A percentile compares a stretch with the other conserved stretches of the same genome.
Evolutionary conservation across 192 early-diverging fungal species (phyloP).

Genomic region (Globomyces pollinis-pini): DNA sequence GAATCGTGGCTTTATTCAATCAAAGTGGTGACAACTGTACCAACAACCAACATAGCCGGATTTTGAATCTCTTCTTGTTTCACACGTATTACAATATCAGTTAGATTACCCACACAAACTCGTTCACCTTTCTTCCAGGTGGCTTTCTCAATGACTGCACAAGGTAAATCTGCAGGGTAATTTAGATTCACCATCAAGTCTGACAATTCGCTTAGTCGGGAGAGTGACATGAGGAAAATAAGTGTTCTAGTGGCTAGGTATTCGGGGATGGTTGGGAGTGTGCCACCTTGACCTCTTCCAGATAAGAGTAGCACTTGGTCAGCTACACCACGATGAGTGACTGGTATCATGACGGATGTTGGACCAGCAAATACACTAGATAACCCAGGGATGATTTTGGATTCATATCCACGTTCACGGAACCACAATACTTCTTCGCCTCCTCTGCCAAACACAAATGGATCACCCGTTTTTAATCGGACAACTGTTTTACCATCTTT

Average conservation of each 20-base stretch:
- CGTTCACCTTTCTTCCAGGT: slow-evolving; percentile 64
- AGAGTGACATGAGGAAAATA: slow-evolving; percentile 81
- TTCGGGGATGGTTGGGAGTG: slow-evolving; percentile 63
- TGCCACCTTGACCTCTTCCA: slow-evolving; percentile 67
- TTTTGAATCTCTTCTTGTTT: slow-evolving; percentile 48
- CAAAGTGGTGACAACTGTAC: slow-evolving; percentile 41
- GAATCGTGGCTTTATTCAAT: no score
- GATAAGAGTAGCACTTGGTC: slow-evolving; percentile 80
- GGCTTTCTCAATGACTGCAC: slow-evolving; percentile 72
- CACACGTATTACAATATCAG: slow-evolving; percentile 54
- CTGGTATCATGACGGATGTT: slow-evolving; percentile 63
- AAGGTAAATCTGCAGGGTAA: slow-evolving; percentile 62
- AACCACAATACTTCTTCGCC: slow-evolving; percentile 80
- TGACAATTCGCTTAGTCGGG: slow-evolving; percentile 56
- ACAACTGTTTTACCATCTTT: slow-evolving; percentile 61
- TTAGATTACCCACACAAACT: slow-evolving; percentile 57
- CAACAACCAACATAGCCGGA: slow-evolving; percentile 76
- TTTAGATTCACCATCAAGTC: slow-evolving; percentile 49
- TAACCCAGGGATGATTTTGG: slow-evolving; percentile 68
- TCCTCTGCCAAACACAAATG: slow-evolving; percentile 87
- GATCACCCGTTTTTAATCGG: slow-evolving; percentile 87
- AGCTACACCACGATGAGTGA: slow-evolving; percentile 81
- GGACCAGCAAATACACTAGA: slow-evolving; percentile 71
- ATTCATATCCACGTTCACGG: slow-evolving; percentile 57
- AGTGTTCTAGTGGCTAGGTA: slow-evolving; percentile 63